Conservation (phyloP, 169 alveolate species). For the Haemoproteus tartakovskyi region DNA sequence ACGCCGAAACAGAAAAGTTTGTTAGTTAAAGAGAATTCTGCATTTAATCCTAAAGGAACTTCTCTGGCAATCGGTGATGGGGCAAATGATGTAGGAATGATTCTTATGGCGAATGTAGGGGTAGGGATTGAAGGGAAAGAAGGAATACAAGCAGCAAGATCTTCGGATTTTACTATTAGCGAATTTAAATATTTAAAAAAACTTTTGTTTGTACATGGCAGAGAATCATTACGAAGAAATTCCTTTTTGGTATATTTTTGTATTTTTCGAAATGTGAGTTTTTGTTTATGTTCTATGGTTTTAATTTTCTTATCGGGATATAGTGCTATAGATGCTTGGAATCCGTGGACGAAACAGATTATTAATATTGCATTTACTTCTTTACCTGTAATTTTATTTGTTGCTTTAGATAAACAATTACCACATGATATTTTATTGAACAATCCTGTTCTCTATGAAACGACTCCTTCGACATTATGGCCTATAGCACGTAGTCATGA, state of each 20-base stretch:
- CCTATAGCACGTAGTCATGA: constrained; percentile 32
- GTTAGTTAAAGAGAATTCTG: constrained; percentile 90
- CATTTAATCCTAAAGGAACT: constrained; percentile 76
- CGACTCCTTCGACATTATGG: constrained; percentile 74
- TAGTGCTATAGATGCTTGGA: constrained; percentile 78
- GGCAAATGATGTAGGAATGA: constrained; percentile 99
- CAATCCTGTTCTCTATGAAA: constrained; percentile 75
- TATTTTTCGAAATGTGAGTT: constrained; percentile 74
- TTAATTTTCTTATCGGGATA: constrained; percentile 72
- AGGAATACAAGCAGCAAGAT: constrained; percentile 93
- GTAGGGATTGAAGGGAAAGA: constrained; percentile 96
- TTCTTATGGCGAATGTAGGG: constrained; percentile 97
- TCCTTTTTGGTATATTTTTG: constrained; percentile 78
- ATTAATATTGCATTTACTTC: constrained; percentile 79
- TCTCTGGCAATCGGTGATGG: constrained; percentile 97
- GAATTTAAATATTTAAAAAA: constrained; percentile 85
- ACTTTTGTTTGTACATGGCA: constrained; percentile 86
- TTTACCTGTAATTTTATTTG: constrained; percentile 75
- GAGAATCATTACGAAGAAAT: constrained; percentile 81
- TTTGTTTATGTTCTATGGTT: constrained; percentile 70
- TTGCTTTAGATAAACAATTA: constrained; percentile 78
- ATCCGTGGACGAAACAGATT: constrained; percentile 79
- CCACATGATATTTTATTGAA: constrained; percentile 75
- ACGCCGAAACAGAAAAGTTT: constrained; percentile 96
- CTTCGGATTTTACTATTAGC: constrained; percentile 88